These are phyloP conservation scores for Umbelopsis sp. DNA, from an alignment of 192 early-diverging fungal genomes.

Conservation along the genomic window DNA sequence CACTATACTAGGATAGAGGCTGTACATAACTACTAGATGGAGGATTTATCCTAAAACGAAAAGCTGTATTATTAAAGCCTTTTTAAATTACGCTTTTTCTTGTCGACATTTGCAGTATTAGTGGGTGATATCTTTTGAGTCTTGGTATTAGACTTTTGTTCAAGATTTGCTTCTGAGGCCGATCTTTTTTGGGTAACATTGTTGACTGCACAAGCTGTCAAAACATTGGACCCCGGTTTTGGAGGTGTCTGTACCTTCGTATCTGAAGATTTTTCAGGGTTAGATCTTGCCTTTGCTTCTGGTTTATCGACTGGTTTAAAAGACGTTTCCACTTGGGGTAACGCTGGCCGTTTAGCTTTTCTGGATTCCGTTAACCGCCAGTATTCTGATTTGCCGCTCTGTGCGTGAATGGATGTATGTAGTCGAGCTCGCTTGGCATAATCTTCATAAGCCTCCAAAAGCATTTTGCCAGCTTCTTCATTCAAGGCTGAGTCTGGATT, in stretches of 20 bases:
- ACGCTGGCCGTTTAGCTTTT: neutral
- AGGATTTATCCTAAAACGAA: neutral
- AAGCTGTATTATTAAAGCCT: conserved; percentile 33
- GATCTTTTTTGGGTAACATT: conserved; percentile 9
- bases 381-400: conserved; percentile 30
- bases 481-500: conserved; percentile 97
- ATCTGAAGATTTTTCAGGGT: neutral
- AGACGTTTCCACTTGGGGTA: neutral
- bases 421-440: conserved; percentile 81
- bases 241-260: neutral
- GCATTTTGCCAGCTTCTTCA: conserved; percentile 89
- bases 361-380: neutral
- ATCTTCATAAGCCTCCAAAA: conserved; percentile 84
- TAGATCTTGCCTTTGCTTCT: neutral
- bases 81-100: conserved; percentile 49
- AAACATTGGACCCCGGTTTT: neutral
- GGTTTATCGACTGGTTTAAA: neutral
- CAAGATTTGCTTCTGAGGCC: neutral
- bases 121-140: conserved; percentile 14
- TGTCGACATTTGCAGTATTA: conserved; percentile 16
- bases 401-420: conserved; percentile 83
- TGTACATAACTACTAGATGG: conserved; percentile 12
- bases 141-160: neutral
- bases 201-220: conserved; percentile 1
- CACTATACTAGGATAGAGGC: conserved; percentile 2